Percentiles rank a stretch among this genome's conserved stretches.
These are phyloP conservation scores for Hibiscus mutabilis DNA, from an alignment of 345 rosid species.

Conservation along the genomic window DNA sequence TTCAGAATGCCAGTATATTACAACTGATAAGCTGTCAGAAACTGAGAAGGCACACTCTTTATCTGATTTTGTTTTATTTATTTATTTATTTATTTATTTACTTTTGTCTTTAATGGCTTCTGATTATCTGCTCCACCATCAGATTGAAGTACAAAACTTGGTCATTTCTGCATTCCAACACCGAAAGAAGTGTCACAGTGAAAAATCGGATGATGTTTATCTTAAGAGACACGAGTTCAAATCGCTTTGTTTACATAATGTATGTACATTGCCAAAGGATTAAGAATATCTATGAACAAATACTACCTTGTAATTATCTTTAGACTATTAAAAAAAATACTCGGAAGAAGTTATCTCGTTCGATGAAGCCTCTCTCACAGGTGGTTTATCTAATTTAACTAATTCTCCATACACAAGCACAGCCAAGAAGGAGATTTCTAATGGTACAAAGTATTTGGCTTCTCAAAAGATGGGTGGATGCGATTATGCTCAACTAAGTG, in stretches of 20 bases:
- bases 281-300: too few species aligned
- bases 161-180: slow-evolving; percentile 62
- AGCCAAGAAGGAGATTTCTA: slow-evolving; percentile 33
- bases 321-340: too few species aligned
- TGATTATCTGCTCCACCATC: slow-evolving; percentile 17
- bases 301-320: too few species aligned
- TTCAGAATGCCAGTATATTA: slow-evolving; percentile 56
- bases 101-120: slow-evolving; percentile 14
- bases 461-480: slow-evolving; percentile 43
- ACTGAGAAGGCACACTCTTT: slow-evolving; percentile 51
- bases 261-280: too few species aligned
- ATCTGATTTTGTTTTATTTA: neutral
- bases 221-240: too few species aligned
- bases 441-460: slow-evolving; percentile 30
- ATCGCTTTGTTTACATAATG: too few species aligned
- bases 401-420: slow-evolving; percentile 30
- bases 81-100: slow-evolving; percentile 1
- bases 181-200: too few species aligned
- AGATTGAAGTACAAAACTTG: slow-evolving; percentile 69
- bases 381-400: slow-evolving; percentile 34
- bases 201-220: too few species aligned
- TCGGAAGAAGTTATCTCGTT: slow-evolving; percentile 54
- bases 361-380: slow-evolving; percentile 48
- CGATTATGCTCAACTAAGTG: slow-evolving; percentile 49
- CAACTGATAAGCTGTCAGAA: slow-evolving; percentile 66